Base-by-base conservation (phyloP, 805 yeast genomes). In the Candida vaughaniae region DNA sequence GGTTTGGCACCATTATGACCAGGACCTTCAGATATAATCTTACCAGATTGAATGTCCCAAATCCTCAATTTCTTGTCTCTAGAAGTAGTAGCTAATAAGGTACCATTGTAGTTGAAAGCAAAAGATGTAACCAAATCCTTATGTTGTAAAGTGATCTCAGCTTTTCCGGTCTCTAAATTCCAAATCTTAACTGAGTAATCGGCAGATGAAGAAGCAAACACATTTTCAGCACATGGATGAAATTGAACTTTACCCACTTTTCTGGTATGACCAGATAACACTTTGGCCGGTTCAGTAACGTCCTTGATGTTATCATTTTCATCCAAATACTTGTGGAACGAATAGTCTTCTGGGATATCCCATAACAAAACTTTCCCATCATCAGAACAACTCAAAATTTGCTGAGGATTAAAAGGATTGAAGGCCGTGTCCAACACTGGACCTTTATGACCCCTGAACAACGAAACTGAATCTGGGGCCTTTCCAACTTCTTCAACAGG, bases 1-100 rank as follows among this genome's bases (percentile, higher is more conserved):
- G 86, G 81, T 60, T 93, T 93, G 23, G 97, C 96, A 43, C 98
- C 98, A 3, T 84, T 67, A 57, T 93, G 99, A 12, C 95, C 95
- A 2, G 82, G 69, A 25, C 95, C 96, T 60, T 89, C 96, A 29
- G 84, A 76, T 27, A 90, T 61, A 22, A 90, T 57, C 50, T 82
- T 71, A 40, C 88, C 90, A 2, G 80, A 54, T 55, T 91, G 78
- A 37, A 86, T 75, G 60, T 93, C 95, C 97, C 98, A 93, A 35
- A 93, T 81, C 49, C 98, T 77, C 46, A 93, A 69, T 49, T 77
- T 80, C 64, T 89, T 88, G 64, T 93, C 99, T 62, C 97, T 83
- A 10, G 91, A 82, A 3, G 93, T 82, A 16, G 97, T 87, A 4
- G 89, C 98, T 41, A 93, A 61, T 42, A 80, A 71, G 19, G 89